phyloP scores from a whole-genome alignment of 2,329 filamentous ascomycete genomes.

The Calonectria pteridis region DNA sequence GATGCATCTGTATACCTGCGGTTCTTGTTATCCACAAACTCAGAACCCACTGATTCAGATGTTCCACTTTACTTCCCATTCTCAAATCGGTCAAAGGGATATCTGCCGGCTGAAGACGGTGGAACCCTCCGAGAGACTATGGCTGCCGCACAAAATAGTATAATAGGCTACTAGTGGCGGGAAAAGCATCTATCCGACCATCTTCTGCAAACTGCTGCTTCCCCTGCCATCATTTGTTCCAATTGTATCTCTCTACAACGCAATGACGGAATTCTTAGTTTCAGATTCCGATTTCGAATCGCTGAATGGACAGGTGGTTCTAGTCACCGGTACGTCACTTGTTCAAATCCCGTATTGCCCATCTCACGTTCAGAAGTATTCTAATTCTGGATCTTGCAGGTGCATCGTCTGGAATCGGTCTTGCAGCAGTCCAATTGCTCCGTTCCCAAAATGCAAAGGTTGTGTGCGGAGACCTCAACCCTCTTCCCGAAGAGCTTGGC shows the following conservation, averaged over 20 bases:
- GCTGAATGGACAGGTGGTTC: background rate
- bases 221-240: background rate
- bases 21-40: background rate
- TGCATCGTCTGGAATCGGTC: background rate
- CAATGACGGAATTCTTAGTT: background rate
- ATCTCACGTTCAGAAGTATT: fast-evolving
- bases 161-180: background rate
- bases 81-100: background rate
- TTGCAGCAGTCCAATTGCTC: background rate
- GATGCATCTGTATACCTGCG: background rate
- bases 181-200: background rate
- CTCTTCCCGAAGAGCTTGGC: background rate
- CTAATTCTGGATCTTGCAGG: background rate
- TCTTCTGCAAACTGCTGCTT: background rate
- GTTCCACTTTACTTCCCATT: background rate
- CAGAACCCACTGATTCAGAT: background rate
- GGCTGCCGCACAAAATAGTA: background rate
- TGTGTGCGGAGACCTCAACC: background rate
- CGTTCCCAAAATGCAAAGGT: background rate
- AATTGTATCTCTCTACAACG: too few relatives aligned
- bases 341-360: too few relatives aligned
- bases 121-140: background rate
- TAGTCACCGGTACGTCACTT: background rate
- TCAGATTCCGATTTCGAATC: background rate
- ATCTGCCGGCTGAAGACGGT: background rate